phyloP scores from a whole-genome alignment of 768 basidiomycete species.

The Xerocomellus intermedius region DNA sequence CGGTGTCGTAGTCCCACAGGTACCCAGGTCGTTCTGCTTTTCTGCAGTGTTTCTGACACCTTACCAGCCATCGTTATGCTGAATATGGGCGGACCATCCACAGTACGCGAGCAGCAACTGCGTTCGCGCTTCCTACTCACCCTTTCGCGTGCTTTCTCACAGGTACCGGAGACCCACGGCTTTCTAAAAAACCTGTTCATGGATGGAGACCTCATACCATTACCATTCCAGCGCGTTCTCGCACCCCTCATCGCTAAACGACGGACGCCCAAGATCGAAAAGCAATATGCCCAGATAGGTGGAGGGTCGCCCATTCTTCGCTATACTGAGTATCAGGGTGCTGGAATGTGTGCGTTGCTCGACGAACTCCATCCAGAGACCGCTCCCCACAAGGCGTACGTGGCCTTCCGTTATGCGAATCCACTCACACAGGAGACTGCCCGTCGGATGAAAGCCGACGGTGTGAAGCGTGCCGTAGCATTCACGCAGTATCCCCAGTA shows the following conservation, averaged over 20 bases:
- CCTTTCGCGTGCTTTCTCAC: slow-evolving; percentile 3
- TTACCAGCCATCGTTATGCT: slow-evolving; percentile 86
- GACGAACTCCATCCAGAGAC: slow-evolving; percentile 93
- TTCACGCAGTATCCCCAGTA: slow-evolving; percentile 99
- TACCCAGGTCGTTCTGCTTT: slow-evolving; percentile 22
- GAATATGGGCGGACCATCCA: slow-evolving; percentile 98
- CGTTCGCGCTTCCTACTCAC: not conserved
- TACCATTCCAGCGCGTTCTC: slow-evolving; percentile 86
- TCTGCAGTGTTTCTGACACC: slow-evolving; percentile 5
- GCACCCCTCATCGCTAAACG: slow-evolving; percentile 89
- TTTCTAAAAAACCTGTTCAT: slow-evolving; percentile 92
- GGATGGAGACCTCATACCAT: slow-evolving; percentile 90
- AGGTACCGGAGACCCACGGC: slow-evolving; percentile 91
- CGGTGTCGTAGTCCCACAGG: slow-evolving; percentile 58
- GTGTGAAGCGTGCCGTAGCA: slow-evolving; percentile 88
- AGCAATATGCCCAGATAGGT: slow-evolving; percentile 93
- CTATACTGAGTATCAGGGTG: slow-evolving; percentile 87
- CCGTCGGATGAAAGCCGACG: slow-evolving; percentile 82
- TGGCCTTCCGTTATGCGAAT: slow-evolving; percentile 91
- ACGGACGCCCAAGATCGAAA: slow-evolving; percentile 88
- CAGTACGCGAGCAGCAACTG: slow-evolving; percentile 48
- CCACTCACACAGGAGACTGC: slow-evolving; percentile 86
- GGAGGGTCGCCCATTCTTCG: slow-evolving; percentile 94
- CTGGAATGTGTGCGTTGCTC: slow-evolving; percentile 83
- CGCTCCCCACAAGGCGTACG: slow-evolving; percentile 94